phyloP scores from a whole-genome alignment of 768 basidiomycete species.

The Royoungia palumana region DNA sequence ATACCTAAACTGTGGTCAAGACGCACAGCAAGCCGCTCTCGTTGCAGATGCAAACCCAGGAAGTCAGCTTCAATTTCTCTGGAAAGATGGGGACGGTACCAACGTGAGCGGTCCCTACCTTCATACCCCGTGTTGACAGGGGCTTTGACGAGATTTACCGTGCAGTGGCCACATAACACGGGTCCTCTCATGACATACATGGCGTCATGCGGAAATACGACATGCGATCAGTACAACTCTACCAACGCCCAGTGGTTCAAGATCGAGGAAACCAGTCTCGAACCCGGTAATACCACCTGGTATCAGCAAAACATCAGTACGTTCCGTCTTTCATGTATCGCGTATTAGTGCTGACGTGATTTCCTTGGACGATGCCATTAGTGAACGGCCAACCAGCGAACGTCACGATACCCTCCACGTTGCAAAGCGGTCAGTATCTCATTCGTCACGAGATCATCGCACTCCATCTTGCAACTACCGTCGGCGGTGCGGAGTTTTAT shows the following conservation, averaged over 20 bases:
- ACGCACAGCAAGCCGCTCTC: conserved; percentile 46
- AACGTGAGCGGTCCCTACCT: conserved; percentile 23
- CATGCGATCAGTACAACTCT: conserved; percentile 60
- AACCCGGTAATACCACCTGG: conserved; percentile 42
- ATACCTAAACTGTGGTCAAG: conserved; percentile 57
- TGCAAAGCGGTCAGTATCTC: conserved; percentile 70
- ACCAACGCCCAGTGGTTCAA: conserved; percentile 71
- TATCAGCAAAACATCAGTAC: conserved; percentile 51
- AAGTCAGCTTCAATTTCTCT: conserved; percentile 50
- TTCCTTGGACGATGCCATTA: conserved; percentile 6
- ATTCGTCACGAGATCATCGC: conserved; percentile 80
- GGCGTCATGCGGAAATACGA: conserved; percentile 53
- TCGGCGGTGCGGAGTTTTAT: conserved; percentile 78
- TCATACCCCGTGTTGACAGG: background rate
- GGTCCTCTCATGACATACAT: conserved; percentile 77
- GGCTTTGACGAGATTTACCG: background rate
- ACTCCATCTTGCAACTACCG: conserved; percentile 56
- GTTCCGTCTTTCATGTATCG: conserved; percentile 19
- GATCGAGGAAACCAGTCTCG: conserved; percentile 51
- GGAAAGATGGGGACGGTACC: conserved; percentile 46
- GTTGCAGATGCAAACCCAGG: conserved; percentile 60
- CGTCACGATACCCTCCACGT: conserved; percentile 44
- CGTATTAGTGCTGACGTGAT: background rate
- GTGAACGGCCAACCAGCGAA: conserved; percentile 41
- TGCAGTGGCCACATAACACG: conserved; percentile 52